Percentiles rank a stretch among this genome's conserved stretches.
Evolutionary conservation across 2,329 filamentous ascomycete genomes (phyloP).

Genomic region (Oidium heveae): DNA sequence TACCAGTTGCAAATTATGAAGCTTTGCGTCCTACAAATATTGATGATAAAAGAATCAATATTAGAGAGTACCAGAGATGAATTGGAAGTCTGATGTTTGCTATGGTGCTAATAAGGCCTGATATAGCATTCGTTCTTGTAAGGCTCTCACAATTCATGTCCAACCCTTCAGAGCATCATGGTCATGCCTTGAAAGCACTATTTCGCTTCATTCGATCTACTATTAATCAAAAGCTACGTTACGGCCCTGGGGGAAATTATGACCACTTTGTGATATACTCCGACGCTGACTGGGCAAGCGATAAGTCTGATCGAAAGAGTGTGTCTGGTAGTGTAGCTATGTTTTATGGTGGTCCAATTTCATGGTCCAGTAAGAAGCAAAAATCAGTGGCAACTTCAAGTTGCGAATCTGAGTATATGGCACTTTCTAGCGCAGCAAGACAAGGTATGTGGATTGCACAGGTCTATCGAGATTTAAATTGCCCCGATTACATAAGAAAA

Average conservation of each 20-base stretch:
- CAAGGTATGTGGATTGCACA: not conserved
- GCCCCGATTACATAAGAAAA: not conserved
- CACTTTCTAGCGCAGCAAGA: not conserved
- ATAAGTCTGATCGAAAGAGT: not conserved
- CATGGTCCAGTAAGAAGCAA: not conserved
- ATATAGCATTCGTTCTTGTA: too few relatives aligned
- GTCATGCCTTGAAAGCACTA: too few relatives aligned
- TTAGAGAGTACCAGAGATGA: too few relatives aligned
- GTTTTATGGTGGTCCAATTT: not conserved
- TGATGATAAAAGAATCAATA: not conserved
- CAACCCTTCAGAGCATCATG: too few relatives aligned
- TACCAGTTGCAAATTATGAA: not conserved
- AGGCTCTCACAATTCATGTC: too few relatives aligned
- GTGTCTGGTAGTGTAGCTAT: not conserved
- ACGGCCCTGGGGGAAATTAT: too few relatives aligned
- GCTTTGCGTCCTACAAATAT: not conserved
- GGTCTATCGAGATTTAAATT: not conserved
- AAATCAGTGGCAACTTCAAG: not conserved
- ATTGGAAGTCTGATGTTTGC: too few relatives aligned
- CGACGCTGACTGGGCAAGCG: not conserved
- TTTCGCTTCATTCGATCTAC: not conserved
- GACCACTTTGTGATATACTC: too few relatives aligned
- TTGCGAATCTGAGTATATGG: not conserved
- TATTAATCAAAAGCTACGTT: too few relatives aligned
- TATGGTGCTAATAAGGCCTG: too few relatives aligned